These are phyloP conservation scores for Wickerhamiella occidentalis DNA, from an alignment of 805 yeast species.

Conservation along the genomic window DNA sequence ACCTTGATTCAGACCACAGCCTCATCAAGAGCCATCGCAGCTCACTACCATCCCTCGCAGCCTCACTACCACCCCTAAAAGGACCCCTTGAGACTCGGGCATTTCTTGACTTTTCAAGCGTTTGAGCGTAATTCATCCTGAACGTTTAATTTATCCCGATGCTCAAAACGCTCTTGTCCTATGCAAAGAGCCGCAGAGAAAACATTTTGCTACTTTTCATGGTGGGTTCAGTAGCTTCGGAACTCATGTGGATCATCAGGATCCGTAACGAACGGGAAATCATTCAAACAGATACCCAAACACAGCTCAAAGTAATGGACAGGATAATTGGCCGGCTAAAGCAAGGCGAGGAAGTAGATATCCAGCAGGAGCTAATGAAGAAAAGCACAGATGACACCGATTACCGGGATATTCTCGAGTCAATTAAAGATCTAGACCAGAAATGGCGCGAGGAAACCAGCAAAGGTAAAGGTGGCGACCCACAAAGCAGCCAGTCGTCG, in stretches of 20 bases:
- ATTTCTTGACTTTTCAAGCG: background rate
- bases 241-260: slow-evolving; percentile 36
- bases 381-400: slow-evolving; percentile 11
- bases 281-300: slow-evolving; percentile 30
- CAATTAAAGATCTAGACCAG: slow-evolving; percentile 24
- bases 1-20: no score
- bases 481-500: background rate
- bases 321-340: slow-evolving; percentile 31
- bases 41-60: no score
- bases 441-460: slow-evolving; percentile 16
- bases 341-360: slow-evolving; percentile 33
- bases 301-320: slow-evolving; percentile 31
- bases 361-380: slow-evolving; percentile 31
- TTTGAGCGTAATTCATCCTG: no score
- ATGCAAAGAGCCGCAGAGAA: slow-evolving; percentile 1
- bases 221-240: slow-evolving; percentile 36
- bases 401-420: slow-evolving; percentile 22
- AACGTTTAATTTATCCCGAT: background rate
- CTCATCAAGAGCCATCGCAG: no score
- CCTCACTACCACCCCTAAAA: no score
- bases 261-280: slow-evolving; percentile 32
- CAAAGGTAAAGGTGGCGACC: background rate
- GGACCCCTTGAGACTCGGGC: background rate
- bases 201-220: slow-evolving; percentile 28
- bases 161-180: background rate